Conservation (phyloP, 805 yeast genomes). For the Scheffersomyces lignosus region DNA sequence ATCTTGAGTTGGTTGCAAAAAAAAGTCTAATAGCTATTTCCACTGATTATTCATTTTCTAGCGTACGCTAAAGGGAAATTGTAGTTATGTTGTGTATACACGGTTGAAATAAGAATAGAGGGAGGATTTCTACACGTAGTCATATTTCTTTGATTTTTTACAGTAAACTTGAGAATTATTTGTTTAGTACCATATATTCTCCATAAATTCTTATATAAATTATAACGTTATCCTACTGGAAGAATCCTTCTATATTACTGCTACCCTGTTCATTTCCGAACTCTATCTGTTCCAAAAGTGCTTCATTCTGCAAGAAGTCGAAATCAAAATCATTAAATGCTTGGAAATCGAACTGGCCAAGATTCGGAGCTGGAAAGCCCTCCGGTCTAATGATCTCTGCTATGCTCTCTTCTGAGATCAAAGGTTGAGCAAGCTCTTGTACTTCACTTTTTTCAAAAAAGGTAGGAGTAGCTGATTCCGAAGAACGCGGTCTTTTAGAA, state of each 20-base stretch:
- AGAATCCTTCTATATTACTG: background rate
- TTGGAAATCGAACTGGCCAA: conserved; percentile 5
- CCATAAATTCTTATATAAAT: too few relatives aligned
- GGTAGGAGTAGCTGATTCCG: conserved; percentile 28
- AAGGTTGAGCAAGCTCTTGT: background rate
- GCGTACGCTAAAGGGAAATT: too few relatives aligned
- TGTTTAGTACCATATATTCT: too few relatives aligned
- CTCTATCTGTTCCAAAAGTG: conserved; percentile 22
- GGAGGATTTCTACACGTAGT: too few relatives aligned
- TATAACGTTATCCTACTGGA: background rate
- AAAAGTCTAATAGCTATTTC: too few relatives aligned
- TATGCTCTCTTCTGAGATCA: background rate
- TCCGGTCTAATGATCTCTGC: background rate
- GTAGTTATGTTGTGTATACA: too few relatives aligned
- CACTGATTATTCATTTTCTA: too few relatives aligned
- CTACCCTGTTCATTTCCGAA: conserved; percentile 1
- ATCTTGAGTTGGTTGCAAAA: too few relatives aligned
- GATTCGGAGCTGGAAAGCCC: background rate
- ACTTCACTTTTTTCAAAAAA: background rate
- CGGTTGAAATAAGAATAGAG: too few relatives aligned
- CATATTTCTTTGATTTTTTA: too few relatives aligned
- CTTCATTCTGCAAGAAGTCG: conserved; percentile 30
- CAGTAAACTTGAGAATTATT: too few relatives aligned
- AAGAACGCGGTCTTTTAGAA: conserved; percentile 1
- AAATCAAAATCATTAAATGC: conserved; percentile 25